Evolutionary conservation across 805 yeast genomes (phyloP).

Genomic region (Priceomyces melissophilus): DNA sequence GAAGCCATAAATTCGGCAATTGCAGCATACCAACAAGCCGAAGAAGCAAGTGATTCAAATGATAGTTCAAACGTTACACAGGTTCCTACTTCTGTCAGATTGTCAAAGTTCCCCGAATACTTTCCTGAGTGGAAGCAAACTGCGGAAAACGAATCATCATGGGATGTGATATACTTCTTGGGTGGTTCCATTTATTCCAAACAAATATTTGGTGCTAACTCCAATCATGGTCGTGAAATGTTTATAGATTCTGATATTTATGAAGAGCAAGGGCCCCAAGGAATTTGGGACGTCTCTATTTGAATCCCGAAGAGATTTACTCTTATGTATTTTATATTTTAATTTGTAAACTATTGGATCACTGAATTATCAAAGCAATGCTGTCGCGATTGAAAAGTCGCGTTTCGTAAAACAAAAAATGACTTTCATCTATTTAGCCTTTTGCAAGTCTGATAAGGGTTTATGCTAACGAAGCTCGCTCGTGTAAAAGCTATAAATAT

Average conservation of each 20-base stretch:
- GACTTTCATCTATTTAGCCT: too few relatives aligned
- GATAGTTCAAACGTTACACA: slow-evolving; percentile 46
- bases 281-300: slow-evolving; percentile 63
- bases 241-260: slow-evolving; percentile 70
- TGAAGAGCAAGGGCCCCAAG: slow-evolving; percentile 75
- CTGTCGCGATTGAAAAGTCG: too few relatives aligned
- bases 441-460: too few relatives aligned
- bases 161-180: slow-evolving; percentile 70
- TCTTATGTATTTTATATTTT: too few relatives aligned
- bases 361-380: too few relatives aligned
- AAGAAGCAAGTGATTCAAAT: slow-evolving; percentile 23
- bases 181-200: slow-evolving; percentile 88
- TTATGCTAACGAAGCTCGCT: too few relatives aligned
- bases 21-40: slow-evolving; percentile 42
- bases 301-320: slow-evolving; percentile 1
- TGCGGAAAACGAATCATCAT: slow-evolving; percentile 50
- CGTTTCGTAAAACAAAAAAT: too few relatives aligned
- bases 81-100: slow-evolving; percentile 72
- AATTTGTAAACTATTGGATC: too few relatives aligned
- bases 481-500: too few relatives aligned
- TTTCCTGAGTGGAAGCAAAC: slow-evolving; percentile 88
- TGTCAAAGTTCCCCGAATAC: slow-evolving; percentile 79
- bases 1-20: slow-evolving; percentile 37
- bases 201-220: slow-evolving; percentile 67
- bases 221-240: slow-evolving; percentile 53